Conservation (phyloP, 2,329 filamentous ascomycete genomes). For the Helicocarpus griseus region DNA sequence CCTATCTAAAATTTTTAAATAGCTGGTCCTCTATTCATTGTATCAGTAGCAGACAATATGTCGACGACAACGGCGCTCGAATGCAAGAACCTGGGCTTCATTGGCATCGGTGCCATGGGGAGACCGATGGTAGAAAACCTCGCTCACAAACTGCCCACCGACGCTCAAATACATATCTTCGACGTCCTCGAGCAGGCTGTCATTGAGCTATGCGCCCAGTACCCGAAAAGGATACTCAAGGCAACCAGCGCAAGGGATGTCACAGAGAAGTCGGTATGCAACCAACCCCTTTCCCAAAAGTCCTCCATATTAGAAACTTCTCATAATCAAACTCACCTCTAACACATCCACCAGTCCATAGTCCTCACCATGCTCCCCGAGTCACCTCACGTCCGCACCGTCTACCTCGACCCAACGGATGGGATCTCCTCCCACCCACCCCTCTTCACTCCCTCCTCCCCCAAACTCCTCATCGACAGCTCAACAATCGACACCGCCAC, state of each 20-base stretch:
- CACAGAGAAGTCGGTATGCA: conserved; percentile 39
- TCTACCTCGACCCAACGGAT: conserved; percentile 38
- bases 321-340: no score
- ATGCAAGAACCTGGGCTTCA: conserved; percentile 30
- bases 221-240: conserved; percentile 29
- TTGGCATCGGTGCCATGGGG: conserved; percentile 49
- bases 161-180: conserved; percentile 39
- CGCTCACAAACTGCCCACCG: conserved; percentile 35
- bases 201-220: conserved; percentile 34
- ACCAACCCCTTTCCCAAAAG: not conserved
- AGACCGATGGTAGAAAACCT: conserved; percentile 44
- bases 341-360: conserved; percentile 29
- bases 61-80: no score
- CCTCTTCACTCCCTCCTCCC: conserved; percentile 30
- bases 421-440: conserved; percentile 39
- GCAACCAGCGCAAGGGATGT: conserved; percentile 39
- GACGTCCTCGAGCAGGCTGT: conserved; percentile 38
- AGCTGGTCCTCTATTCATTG: no score
- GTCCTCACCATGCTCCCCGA: conserved; percentile 47
- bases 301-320: not conserved
- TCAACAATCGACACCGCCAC: conserved; percentile 48
- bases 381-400: conserved; percentile 41
- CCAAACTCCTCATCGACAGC: conserved; percentile 44
- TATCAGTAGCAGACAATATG: no score
- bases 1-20: no score